Base-by-base conservation (phyloP, 352 stramenopile genomes). In the Pythium rhizo-oryzae region DNA sequence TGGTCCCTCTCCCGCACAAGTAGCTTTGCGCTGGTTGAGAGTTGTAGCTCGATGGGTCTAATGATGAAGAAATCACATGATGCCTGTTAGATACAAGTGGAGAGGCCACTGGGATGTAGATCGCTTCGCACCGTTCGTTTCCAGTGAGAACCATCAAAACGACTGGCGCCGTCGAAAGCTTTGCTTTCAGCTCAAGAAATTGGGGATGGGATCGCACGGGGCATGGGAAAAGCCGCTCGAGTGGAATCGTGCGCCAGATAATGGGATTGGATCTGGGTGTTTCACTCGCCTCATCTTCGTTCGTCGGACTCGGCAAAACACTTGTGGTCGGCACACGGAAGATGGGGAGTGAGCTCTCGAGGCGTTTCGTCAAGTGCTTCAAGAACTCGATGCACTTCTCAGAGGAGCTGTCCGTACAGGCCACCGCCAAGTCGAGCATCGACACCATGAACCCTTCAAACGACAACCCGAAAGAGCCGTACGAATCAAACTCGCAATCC, bases 401-500 rank as follows among this genome's bases (percentile, higher is more conserved):
- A 5, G 74, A 62, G 15, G 72, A 74, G 4, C 80, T 75, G 54
- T 81, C 74, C 28, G 80, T 90, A 65, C 79, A 90, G 13, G 79
- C 63, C 2, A 77, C 63, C 8, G 65, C 72, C 21, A 88, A 65
- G 59, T 90, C 81, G 16, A 90, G 50, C 1, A 90, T 61, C 8
- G 81, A 88, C 8, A 77, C 35, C 24, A 69, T 75, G 39, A 90
- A 90, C 0, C 79, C 79, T 60, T 81, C 69, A 6, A 83, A 69
- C 35, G 74, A 86, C 3, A 90, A 61, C 0, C 80, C 76, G 18
- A 79, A 55, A 3, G 12, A 61, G 4, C 71, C 76, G n/a, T 66
- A 77, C 0, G 78, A 49, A n/a, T 88, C 78, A 51, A 90, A 85
- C 19, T 82, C 78, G n/a, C 71, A 80, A 59, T 90, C 80, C 12